Percentiles rank a stretch among this genome's conserved stretches.
Evolutionary conservation across 371 early-diverging fungal species (phyloP).

Genomic region (Fennellomyces sp.): DNA sequence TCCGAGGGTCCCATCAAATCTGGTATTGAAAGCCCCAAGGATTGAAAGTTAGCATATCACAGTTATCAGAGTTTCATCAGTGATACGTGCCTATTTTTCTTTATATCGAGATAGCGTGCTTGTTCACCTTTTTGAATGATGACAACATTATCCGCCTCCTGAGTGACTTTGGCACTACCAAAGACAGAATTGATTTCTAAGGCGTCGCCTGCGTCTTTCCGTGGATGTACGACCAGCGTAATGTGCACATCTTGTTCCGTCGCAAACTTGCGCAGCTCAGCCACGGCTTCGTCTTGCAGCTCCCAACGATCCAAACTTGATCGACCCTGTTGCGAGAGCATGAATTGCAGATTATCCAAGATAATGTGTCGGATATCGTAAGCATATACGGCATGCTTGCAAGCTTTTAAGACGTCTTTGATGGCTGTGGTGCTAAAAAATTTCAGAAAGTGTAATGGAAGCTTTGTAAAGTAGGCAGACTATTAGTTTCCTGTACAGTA

Average conservation of each 20-base stretch:
- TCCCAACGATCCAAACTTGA: conserved; percentile 71
- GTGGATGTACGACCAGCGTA: conserved; percentile 77
- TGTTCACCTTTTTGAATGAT: conserved; percentile 61
- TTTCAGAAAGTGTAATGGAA: conserved; percentile 79
- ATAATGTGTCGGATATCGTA: conserved; percentile 77
- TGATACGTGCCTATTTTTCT: conserved; percentile 60
- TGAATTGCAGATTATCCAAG: conserved; percentile 82
- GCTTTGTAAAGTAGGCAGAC: conserved; percentile 25
- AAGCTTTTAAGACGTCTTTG: conserved; percentile 67
- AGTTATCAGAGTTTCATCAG: not conserved
- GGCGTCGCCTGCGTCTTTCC: conserved; percentile 62
- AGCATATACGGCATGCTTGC: conserved; percentile 72
- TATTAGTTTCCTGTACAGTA: not conserved
- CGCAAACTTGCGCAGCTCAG: conserved; percentile 69
- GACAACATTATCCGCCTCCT: conserved; percentile 84
- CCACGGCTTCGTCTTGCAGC: conserved; percentile 71
- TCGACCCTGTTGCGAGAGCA: conserved; percentile 72
- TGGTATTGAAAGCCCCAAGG: conserved; percentile 7
- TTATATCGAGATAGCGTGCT: conserved; percentile 61
- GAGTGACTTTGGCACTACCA: conserved; percentile 82
- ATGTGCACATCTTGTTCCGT: conserved; percentile 78
- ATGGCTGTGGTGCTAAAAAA: conserved; percentile 78
- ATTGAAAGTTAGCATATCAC: no score
- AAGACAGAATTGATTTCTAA: conserved; percentile 75
- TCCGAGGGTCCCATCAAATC: conserved; percentile 78